phyloP scores from a whole-genome alignment of 164 flowering plant genomes.

The Litsea cubeba region DNA sequence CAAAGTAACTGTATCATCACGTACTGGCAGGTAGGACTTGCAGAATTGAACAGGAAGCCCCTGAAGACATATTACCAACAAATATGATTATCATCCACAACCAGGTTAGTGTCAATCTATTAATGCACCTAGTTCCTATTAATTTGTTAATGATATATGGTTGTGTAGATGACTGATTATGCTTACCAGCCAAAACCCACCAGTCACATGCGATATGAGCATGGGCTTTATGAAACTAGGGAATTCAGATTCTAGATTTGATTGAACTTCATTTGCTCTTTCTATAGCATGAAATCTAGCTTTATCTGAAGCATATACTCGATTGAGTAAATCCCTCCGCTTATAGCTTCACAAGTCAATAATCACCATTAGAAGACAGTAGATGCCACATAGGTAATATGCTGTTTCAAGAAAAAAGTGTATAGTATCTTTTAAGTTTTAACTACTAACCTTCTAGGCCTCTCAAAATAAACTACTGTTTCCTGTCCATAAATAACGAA shows the following conservation, averaged over 20 bases:
- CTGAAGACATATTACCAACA: constrained; percentile 21
- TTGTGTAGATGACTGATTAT: not conserved
- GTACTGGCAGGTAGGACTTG: constrained; percentile 23
- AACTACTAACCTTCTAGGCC: constrained; percentile 21
- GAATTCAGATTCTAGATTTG: constrained; percentile 29
- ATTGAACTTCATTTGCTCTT: constrained; percentile 36
- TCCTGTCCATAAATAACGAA: constrained; percentile 11
- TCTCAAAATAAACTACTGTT: constrained; percentile 4
- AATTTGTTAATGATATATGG: not conserved
- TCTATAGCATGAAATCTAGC: constrained; percentile 36
- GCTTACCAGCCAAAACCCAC: constrained; percentile 77
- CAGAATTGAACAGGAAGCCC: constrained; percentile 60
- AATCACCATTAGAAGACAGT: not conserved
- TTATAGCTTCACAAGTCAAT: constrained; percentile 14
- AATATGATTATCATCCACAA: not conserved
- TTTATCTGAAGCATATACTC: constrained; percentile 42
- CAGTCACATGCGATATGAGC: constrained; percentile 67
- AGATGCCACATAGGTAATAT: not conserved
- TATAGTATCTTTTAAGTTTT: not conserved
- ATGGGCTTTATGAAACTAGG: constrained; percentile 67
- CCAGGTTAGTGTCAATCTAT: not conserved
- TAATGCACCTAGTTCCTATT: not conserved
- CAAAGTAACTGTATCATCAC: constrained; percentile 21
- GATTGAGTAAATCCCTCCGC: constrained; percentile 31
- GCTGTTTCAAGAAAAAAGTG: not conserved